Conservation (phyloP, 805 yeast genomes). For the Maudiozyma bulderi region DNA sequence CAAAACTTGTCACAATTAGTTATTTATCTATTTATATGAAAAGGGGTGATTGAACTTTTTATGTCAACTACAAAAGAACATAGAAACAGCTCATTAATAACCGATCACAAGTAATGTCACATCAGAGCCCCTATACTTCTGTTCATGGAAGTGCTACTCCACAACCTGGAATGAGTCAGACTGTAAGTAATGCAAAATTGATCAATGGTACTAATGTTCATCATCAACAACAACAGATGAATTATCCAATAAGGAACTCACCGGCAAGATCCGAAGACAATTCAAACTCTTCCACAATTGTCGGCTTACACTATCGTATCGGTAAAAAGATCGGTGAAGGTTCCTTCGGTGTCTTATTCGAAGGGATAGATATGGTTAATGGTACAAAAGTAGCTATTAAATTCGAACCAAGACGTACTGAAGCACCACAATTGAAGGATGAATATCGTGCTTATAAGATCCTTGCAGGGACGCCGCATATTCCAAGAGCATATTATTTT, state of each 20-base stretch:
- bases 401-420: constrained; percentile 71
- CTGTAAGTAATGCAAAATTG: constrained; percentile 7
- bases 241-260: not conserved
- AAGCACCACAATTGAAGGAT: constrained; percentile 76
- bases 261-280: too few species aligned
- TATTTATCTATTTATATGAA: too few species aligned
- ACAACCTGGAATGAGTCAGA: not conserved
- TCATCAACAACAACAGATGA: not conserved
- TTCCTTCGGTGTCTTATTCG: constrained; percentile 94
- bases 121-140: not conserved
- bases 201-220: constrained; percentile 7
- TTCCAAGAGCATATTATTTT: constrained; percentile 76
- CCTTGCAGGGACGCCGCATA: constrained; percentile 57
- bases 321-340: constrained; percentile 99
- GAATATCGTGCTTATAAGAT: constrained; percentile 73
- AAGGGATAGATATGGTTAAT: constrained; percentile 86
- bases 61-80: too few species aligned
- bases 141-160: not conserved
- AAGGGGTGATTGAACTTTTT: too few species aligned
- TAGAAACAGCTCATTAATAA: too few species aligned
- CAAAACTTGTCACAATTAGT: too few species aligned
- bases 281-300: constrained; percentile 29
- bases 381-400: constrained; percentile 93
- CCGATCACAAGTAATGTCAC: not conserved
- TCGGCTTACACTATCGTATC: constrained; percentile 91